These are phyloP conservation scores for Fusarium ramigenum DNA, from an alignment of 2,329 filamentous ascomycete species.

Conservation along the genomic window DNA sequence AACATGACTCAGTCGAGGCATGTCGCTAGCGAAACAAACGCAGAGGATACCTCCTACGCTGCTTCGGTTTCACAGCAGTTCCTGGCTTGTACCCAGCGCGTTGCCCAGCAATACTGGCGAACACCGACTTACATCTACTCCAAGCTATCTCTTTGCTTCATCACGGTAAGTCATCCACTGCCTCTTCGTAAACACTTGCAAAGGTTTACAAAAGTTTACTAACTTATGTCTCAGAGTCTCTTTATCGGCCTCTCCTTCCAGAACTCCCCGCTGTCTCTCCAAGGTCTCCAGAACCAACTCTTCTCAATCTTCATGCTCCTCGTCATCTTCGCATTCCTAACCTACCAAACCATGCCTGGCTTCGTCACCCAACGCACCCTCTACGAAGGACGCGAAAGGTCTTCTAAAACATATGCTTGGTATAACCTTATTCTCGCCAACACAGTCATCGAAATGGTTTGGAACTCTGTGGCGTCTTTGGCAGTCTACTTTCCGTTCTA, in stretches of 20 bases:
- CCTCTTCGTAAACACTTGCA: no score
- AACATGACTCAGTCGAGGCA: slow-evolving; percentile 48
- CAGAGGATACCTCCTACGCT: slow-evolving; percentile 1
- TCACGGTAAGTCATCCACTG: neutral
- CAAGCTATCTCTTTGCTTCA: slow-evolving; percentile 66
- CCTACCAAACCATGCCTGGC: slow-evolving; percentile 83
- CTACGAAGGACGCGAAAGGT: slow-evolving; percentile 85
- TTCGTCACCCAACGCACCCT: slow-evolving; percentile 82
- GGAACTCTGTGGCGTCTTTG: slow-evolving; percentile 64
- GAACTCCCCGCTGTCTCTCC: slow-evolving; percentile 67
- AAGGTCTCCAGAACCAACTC: slow-evolving; percentile 82
- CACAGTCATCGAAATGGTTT: slow-evolving; percentile 86
- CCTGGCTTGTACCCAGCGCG: slow-evolving; percentile 68
- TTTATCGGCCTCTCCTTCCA: slow-evolving; percentile 86
- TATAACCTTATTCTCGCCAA: slow-evolving; percentile 83
- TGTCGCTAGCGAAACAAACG: rapidly evolving
- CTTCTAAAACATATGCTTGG: slow-evolving; percentile 85
- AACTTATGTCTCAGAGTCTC: slow-evolving; percentile 55
- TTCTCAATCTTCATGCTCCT: slow-evolving; percentile 85
- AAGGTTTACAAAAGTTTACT: slow-evolving; percentile 47
- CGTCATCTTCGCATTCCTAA: slow-evolving; percentile 80
- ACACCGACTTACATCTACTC: slow-evolving; percentile 89
- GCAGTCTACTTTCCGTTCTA: slow-evolving; percentile 51
- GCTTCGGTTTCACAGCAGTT: slow-evolving; percentile 74
- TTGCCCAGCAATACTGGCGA: slow-evolving; percentile 92